phyloP scores from a whole-genome alignment of 2,329 filamentous ascomycete species.

The Colletotrichum camelliae region DNA sequence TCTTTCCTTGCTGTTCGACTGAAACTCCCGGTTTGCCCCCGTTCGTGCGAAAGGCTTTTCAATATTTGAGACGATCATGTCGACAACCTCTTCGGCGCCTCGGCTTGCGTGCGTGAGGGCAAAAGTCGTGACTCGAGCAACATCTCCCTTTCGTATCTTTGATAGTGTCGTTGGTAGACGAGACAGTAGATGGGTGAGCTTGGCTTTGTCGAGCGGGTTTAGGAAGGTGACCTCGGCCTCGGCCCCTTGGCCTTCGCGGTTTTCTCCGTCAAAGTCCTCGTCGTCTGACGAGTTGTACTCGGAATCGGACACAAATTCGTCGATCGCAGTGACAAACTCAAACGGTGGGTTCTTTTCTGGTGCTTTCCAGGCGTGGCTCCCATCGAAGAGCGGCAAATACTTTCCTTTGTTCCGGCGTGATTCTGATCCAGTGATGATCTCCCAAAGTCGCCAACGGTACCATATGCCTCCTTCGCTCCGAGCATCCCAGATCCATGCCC shows the following conservation, averaged over 20 bases:
- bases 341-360: conserved; percentile 78
- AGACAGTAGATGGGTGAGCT: conserved; percentile 82
- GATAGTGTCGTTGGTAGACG: conserved; percentile 79
- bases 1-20: conserved; percentile 16
- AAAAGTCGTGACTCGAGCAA: conserved; percentile 86
- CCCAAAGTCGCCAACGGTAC: conserved; percentile 93
- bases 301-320: conserved; percentile 81
- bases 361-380: conserved; percentile 76
- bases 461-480: conserved; percentile 81
- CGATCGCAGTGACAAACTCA: conserved; percentile 78
- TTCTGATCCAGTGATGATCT: conserved; percentile 74
- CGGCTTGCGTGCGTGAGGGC: conserved; percentile 85
- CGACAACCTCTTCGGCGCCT: conserved; percentile 90
- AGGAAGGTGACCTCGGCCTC: conserved; percentile 69
- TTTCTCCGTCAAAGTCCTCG: conserved; percentile 71
- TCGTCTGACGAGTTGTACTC: conserved; percentile 90
- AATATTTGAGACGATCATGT: conserved; percentile 84
- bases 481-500: conserved; percentile 93
- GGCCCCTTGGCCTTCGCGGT: conserved; percentile 49
- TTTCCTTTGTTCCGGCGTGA: conserved; percentile 51
- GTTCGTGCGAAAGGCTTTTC: conserved; percentile 77
- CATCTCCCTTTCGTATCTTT: conserved; percentile 80
- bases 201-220: conserved; percentile 83
- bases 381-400: conserved; percentile 75
- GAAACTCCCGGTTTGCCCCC: conserved; percentile 60